Evolutionary conservation across 2,329 filamentous ascomycete genomes (phyloP), one percentile per base, ranked within the genome.

Genomic region (Byssoonygena ceratinophila): DNA sequence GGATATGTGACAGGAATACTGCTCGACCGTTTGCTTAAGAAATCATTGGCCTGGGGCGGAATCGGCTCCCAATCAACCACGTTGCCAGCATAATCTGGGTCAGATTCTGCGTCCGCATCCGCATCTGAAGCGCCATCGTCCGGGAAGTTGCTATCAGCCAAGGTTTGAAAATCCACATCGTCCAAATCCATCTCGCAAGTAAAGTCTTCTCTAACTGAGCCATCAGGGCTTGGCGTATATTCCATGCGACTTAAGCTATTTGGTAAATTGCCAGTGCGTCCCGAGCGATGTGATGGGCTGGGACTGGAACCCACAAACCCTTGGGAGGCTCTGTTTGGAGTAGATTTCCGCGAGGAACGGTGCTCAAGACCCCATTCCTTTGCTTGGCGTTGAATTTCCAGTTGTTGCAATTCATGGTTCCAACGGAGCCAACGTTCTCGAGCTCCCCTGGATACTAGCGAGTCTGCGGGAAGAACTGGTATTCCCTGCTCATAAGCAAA

Each of bases 401-500:
- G 43, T 41, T 54, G 75, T 58, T 76, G 75, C 25, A 96, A 73
- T 60, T 94, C 90, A 32, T 69, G 63, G 53, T 71, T 75, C 92
- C 92, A 98, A 54, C 82, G 81, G 41, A 80, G 63, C 73, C 84
- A 97, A 39, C 92, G 83, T 54, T 92, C 84, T 56, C 77, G 76
- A 16, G 92, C 85, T 57, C 82, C 84, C 50, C 78, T 82, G 2
- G 91, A 94, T n/a, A 96, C 76, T 16, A 98, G 74, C 40, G 76
- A 76, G 40, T 92, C 85, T 60, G 88, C 82, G 4, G 82, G 77
- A n/a, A 89, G 75, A 9, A 87, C 74, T 0, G 78, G 72, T 64
- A 97, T 80, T 7, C 86, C 83, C 59, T 89, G 79, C 54, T 91
- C 82, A 55, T 80, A 79, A 0, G 91, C 92, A 68, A 94, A 98